phyloP scores from a whole-genome alignment of 202 grass and related monocot genomes.

The Brachypodium distachyon region DNA sequence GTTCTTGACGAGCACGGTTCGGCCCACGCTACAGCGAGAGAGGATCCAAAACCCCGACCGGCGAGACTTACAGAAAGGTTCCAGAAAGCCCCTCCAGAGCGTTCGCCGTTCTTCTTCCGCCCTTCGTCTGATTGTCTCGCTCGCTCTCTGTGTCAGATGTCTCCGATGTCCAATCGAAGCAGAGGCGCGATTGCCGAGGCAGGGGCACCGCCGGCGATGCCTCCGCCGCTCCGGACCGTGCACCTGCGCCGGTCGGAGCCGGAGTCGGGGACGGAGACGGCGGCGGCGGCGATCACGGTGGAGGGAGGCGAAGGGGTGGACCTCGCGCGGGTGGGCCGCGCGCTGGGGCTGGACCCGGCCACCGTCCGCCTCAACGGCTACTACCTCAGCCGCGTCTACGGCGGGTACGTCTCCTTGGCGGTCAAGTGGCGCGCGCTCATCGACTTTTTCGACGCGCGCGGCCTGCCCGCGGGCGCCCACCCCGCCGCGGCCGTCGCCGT shows the following conservation, averaged over 20 bases:
- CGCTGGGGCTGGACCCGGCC: conserved; percentile 49
- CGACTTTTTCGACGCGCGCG: conserved; percentile 54
- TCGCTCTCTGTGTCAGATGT: background rate
- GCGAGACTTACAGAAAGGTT: too few species aligned
- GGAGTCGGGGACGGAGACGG: background rate
- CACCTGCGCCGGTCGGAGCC: background rate
- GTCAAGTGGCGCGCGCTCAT: conserved; percentile 57
- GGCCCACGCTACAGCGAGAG: too few species aligned
- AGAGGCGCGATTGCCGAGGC: background rate
- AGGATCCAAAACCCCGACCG: too few species aligned
- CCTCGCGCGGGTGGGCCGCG: conserved; percentile 37
- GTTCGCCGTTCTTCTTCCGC: too few species aligned
- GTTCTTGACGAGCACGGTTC: too few species aligned
- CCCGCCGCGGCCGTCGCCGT: conserved; percentile 31
- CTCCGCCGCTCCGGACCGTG: background rate
- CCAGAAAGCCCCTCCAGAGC: too few species aligned
- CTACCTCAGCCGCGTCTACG: conserved; percentile 51
- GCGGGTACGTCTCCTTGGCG: conserved; percentile 32
- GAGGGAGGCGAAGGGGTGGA: conserved; percentile 39
- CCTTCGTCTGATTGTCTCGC: conserved; percentile 6
- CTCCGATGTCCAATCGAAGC: too few species aligned
- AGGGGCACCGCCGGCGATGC: background rate
- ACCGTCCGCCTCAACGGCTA: conserved; percentile 68
- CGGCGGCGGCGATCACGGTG: conserved; percentile 6
- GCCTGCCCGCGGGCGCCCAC: conserved; percentile 32